Percentiles rank a stretch among this genome's conserved stretches.
Evolutionary conservation across 441 rosid genomes (phyloP).

Genomic region (Melastoma candidum): DNA sequence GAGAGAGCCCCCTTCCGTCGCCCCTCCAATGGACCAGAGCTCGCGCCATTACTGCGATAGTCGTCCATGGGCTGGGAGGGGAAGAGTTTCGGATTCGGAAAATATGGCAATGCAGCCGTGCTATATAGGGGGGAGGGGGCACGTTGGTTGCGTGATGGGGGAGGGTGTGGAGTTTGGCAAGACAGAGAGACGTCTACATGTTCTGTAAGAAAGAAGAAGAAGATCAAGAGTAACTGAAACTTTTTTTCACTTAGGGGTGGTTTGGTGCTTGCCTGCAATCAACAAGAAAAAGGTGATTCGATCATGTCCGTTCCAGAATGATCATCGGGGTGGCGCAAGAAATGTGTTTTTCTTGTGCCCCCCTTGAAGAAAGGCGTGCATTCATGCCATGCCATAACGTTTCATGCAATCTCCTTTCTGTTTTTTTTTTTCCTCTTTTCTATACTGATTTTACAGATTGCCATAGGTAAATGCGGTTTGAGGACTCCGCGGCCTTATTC

Average conservation of each 20-base stretch:
- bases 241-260: too few species aligned
- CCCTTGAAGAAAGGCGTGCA: constrained; percentile 42
- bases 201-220: too few species aligned
- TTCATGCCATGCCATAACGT: constrained; percentile 19
- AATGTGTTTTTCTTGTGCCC: constrained; percentile 72
- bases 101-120: constrained; percentile 1
- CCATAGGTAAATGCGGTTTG: neutral
- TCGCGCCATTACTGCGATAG: too few species aligned
- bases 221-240: too few species aligned
- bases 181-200: neutral
- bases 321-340: constrained; percentile 47
- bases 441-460: neutral
- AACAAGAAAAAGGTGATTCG: constrained; percentile 16
- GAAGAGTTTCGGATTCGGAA: constrained; percentile 4
- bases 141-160: constrained; percentile 84
- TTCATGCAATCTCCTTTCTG: neutral
- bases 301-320: neutral
- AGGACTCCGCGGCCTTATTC: neutral
- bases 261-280: too few species aligned
- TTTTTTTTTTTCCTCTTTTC: neutral
- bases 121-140: constrained; percentile 18
- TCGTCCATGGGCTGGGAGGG: neutral
- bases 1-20: too few species aligned
- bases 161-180: constrained; percentile 26
- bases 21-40: too few species aligned